Evolutionary conservation across 768 basidiomycete species (phyloP).

Genomic region (Psilocybe azurescens): DNA sequence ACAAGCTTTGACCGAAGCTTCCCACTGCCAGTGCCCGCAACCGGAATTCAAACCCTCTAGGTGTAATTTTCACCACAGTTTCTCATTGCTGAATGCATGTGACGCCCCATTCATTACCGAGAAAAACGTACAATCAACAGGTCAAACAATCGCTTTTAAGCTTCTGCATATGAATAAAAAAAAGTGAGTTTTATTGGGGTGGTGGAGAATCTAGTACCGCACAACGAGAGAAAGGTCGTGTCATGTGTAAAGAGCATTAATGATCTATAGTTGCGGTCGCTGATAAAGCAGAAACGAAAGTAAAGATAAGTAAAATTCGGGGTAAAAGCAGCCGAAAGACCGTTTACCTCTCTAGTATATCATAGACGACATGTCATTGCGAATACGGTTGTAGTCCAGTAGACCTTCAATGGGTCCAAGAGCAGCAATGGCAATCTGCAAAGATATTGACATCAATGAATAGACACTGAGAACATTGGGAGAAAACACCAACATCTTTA

Average conservation of each 20-base stretch:
- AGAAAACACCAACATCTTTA: constrained; percentile 66
- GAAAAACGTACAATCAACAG: not conserved
- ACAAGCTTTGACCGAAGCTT: no score
- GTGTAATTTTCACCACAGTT: no score
- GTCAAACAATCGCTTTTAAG: not conserved
- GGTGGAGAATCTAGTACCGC: constrained; percentile 2
- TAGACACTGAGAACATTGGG: constrained; percentile 1
- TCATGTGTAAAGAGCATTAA: not conserved
- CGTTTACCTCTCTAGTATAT: constrained; percentile 54
- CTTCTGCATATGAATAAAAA: not conserved
- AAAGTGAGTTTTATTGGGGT: constrained; percentile 5
- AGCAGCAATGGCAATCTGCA: constrained; percentile 84
- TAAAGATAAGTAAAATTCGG: not conserved
- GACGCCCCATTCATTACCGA: no score
- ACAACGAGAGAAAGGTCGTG: not conserved
- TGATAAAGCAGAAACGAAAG: not conserved
- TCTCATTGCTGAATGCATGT: no score
- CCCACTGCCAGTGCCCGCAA: no score
- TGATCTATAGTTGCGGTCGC: not conserved
- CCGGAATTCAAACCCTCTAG: no score
- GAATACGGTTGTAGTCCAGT: constrained; percentile 92
- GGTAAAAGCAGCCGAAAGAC: not conserved
- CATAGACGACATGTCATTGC: constrained; percentile 83
- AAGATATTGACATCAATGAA: constrained; percentile 15
- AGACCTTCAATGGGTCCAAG: constrained; percentile 91